phyloP scores from a whole-genome alignment of 768 basidiomycete species.

The Suillus subalutaceus region DNA sequence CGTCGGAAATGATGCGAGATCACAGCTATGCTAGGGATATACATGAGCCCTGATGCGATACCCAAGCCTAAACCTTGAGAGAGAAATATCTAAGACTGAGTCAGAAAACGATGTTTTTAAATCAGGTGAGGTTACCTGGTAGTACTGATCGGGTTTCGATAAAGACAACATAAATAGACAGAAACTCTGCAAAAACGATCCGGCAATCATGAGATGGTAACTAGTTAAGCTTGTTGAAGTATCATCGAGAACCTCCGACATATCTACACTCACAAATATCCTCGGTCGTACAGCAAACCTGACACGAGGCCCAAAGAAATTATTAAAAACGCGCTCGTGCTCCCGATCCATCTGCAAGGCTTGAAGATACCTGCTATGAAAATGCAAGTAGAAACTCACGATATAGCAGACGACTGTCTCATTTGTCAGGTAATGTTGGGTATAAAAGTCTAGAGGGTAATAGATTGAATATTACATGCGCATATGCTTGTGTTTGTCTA shows the following conservation, averaged over 20 bases:
- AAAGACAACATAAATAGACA: constrained; percentile 43
- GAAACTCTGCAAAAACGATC: constrained; percentile 30
- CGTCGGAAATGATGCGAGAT: constrained; percentile 48
- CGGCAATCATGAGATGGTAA: constrained; percentile 22
- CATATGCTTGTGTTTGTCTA: not conserved
- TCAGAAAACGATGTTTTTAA: not conserved
- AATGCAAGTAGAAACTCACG: not conserved
- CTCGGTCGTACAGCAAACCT: not conserved
- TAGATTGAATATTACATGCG: not conserved
- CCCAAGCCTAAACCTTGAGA: constrained; percentile 48
- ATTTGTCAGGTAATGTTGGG: not conserved
- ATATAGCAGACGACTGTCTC: constrained; percentile 4
- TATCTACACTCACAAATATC: constrained; percentile 1
- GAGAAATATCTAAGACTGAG: constrained; percentile 39
- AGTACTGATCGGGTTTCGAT: constrained; percentile 36
- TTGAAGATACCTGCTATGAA: not conserved
- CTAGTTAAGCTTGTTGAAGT: not conserved
- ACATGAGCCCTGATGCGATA: constrained; percentile 46
- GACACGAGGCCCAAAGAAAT: not conserved
- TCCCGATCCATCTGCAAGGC: not conserved
- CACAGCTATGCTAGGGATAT: constrained; percentile 45
- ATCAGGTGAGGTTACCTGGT: constrained; percentile 28
- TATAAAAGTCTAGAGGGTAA: not conserved
- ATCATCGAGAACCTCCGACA: not conserved
- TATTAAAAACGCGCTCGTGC: not conserved